Percentiles rank a stretch among this genome's conserved stretches.
These are phyloP conservation scores for Alloteropsis semialata DNA, from an alignment of 176 grass and related monocot species.

Conservation along the genomic window DNA sequence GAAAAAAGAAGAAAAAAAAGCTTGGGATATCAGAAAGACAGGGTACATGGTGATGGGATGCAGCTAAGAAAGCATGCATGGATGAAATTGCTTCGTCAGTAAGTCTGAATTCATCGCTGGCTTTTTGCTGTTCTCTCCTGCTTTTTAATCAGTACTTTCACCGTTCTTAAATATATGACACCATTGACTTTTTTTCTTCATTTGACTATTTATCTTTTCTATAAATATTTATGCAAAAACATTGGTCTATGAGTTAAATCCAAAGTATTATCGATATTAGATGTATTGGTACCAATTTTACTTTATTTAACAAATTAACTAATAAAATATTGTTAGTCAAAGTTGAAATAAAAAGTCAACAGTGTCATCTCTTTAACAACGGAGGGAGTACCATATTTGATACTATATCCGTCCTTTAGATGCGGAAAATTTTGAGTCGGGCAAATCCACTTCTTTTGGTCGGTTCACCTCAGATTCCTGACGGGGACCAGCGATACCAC, in stretches of 20 bases:
- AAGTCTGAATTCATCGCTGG: neutral
- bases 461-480: neutral
- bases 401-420: neutral
- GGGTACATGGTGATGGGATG: neutral
- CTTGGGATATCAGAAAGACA: neutral
- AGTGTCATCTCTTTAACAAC: no score
- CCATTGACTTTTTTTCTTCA: no score
- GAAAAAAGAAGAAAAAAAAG: neutral
- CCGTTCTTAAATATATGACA: no score
- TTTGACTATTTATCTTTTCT: no score
- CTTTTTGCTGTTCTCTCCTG: neutral
- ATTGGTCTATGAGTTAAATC: no score
- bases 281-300: no score
- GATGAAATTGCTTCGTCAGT: slow-evolving; percentile 23
- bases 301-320: no score
- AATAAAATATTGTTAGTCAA: no score
- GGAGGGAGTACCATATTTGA: neutral
- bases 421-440: neutral
- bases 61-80: neutral
- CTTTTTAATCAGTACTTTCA: no score
- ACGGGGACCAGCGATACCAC: neutral
- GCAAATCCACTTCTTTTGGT: neutral
- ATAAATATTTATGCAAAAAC: no score
- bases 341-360: no score
- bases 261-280: no score